Conservation (phyloP, 179 eudicot species). For the Silene coronaria region DNA sequence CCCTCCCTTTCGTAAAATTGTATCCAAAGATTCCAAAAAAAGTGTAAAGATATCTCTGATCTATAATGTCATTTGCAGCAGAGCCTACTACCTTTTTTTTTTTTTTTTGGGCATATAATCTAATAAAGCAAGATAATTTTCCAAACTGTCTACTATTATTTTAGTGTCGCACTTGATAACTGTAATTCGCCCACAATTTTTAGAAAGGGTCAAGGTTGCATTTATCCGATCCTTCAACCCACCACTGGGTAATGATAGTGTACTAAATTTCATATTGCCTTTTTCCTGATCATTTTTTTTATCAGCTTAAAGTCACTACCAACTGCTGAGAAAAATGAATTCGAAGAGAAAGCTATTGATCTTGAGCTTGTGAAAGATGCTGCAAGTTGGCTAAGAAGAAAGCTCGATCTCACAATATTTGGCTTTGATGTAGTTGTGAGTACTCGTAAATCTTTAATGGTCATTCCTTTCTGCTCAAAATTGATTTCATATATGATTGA, state of each 20-base stretch:
- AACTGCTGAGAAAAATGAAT: constrained; percentile 38
- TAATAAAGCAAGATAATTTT: not conserved
- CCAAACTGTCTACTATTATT: not conserved
- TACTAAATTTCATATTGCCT: not conserved
- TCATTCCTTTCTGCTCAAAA: not conserved
- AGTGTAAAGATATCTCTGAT: not conserved
- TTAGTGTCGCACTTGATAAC: not conserved
- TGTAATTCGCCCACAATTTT: not conserved
- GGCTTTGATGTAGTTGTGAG: constrained; percentile 98
- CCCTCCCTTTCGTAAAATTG: not conserved
- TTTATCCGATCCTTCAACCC: not conserved
- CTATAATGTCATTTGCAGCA: not conserved
- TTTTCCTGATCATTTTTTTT: constrained; percentile 8
- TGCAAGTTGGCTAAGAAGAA: constrained; percentile 65
- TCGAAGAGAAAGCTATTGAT: constrained; percentile 41
- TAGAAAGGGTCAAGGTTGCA: not conserved
- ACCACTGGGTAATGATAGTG: not conserved
- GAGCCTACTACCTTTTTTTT: not conserved
- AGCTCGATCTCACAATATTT: constrained; percentile 75
- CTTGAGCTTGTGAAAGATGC: constrained; percentile 71
- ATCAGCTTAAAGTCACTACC: constrained; percentile 89
- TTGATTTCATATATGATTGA: not conserved
- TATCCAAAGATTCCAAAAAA: not conserved
- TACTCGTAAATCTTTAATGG: constrained; percentile 9
- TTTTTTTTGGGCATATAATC: not conserved